Conservation (phyloP, 2,329 filamentous ascomycete genomes). For the Phialemoniopsis sp. region DNA sequence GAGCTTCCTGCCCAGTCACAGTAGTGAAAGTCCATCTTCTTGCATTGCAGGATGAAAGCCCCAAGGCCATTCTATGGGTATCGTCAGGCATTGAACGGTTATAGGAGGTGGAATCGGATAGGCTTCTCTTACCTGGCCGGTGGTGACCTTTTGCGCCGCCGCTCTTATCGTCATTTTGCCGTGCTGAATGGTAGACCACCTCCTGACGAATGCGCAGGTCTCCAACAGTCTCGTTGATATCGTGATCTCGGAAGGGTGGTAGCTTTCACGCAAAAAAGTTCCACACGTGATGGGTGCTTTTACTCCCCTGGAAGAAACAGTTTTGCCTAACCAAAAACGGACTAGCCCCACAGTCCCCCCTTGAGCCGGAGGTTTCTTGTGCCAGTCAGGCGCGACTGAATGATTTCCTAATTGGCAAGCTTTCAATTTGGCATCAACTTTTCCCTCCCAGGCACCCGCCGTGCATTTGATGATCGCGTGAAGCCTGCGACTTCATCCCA, state of each 20-base stretch:
- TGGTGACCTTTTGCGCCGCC: conserved; percentile 13
- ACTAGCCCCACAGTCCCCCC: too few relatives aligned
- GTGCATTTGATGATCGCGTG: too few relatives aligned
- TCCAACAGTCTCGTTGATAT: not conserved
- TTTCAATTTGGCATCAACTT: not conserved
- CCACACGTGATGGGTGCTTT: not conserved
- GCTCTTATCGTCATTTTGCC: conserved; percentile 12
- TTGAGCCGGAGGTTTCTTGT: too few relatives aligned
- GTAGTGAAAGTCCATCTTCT: conserved; percentile 92
- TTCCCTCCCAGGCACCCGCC: too few relatives aligned
- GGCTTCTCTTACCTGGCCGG: conserved; percentile 9
- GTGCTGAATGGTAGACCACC: not conserved
- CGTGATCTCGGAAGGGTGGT: conserved; percentile 1
- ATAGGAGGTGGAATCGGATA: not conserved
- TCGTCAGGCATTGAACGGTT: conserved; percentile 1
- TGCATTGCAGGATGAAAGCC: conserved; percentile 96
- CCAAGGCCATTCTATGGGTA: conserved; percentile 80
- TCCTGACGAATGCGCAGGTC: not conserved
- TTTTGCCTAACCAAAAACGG: too few relatives aligned
- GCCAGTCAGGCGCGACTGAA: not conserved
- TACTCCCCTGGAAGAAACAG: too few relatives aligned
- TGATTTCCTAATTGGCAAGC: not conserved
- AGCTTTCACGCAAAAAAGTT: not conserved
- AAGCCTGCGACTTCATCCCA: too few relatives aligned
- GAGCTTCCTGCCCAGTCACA: conserved; percentile 96